These are phyloP conservation scores for Rhizoctonia solani DNA, from an alignment of 1,284 basidiomycete species.

Conservation along the genomic window DNA sequence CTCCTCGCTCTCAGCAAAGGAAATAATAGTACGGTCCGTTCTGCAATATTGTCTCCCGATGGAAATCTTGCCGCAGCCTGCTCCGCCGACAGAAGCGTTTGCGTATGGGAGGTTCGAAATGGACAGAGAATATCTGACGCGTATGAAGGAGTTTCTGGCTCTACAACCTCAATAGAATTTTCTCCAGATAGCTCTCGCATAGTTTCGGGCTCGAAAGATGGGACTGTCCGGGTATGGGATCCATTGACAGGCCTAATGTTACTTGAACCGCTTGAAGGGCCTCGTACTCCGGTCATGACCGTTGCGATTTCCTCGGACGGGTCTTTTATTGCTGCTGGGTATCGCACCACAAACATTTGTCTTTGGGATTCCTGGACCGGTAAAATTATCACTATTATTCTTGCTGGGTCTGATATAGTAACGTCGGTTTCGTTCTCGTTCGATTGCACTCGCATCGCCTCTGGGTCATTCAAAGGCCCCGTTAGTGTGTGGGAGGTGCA, in stretches of 20 bases:
- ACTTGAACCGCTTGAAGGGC: not conserved
- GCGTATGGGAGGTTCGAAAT: too few species aligned
- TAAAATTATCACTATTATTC: not conserved
- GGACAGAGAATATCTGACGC: too few species aligned
- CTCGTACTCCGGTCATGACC: not conserved
- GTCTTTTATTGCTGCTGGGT: not conserved
- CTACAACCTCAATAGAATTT: too few species aligned
- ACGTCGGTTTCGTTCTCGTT: not conserved
- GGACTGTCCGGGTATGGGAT: constrained; percentile 22
- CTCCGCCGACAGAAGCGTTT: too few species aligned
- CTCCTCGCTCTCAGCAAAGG: too few species aligned
- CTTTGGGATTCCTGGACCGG: constrained; percentile 11
- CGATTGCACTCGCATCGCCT: constrained; percentile 4
- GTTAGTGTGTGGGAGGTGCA: not conserved
- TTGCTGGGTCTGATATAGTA: not conserved
- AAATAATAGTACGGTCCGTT: too few species aligned
- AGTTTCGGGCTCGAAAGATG: constrained; percentile 5
- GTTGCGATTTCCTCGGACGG: not conserved
- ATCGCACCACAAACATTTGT: not conserved
- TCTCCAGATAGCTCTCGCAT: not conserved
- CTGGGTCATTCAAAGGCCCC: not conserved
- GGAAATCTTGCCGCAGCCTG: too few species aligned
- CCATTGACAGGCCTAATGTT: not conserved
- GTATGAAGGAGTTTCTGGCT: too few species aligned
- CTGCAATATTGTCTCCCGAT: too few species aligned